Evolutionary conservation across 78 protist species (phyloP).

Genomic region (Cavenderia fasciculata): DNA sequence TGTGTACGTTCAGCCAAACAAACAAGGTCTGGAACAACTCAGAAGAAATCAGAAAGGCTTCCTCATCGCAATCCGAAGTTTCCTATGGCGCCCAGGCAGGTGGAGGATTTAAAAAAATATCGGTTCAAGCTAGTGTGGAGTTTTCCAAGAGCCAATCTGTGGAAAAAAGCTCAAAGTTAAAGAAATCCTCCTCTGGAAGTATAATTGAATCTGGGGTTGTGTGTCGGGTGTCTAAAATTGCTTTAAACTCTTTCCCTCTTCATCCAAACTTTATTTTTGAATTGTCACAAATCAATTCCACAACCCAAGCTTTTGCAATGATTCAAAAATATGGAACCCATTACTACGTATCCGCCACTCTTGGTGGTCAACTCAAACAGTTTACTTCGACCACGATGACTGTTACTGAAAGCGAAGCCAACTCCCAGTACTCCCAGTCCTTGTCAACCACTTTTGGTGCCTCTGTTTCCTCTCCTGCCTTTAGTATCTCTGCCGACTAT

Average conservation of each 20-base stretch:
- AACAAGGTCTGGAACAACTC: not conserved
- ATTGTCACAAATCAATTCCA: not conserved
- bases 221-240: not conserved
- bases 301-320: not conserved
- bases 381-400: no score
- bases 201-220: not conserved
- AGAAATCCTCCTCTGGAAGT: not conserved
- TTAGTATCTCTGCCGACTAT: not conserved
- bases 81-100: not conserved
- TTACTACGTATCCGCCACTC: not conserved
- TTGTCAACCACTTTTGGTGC: no score
- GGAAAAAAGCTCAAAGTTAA: not conserved
- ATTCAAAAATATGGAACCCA: not conserved
- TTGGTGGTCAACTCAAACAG: not conserved
- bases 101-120: not conserved
- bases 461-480: no score
- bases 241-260: not conserved
- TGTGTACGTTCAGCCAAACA: not conserved
- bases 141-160: not conserved
- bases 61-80: not conserved
- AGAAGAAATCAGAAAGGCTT: not conserved
- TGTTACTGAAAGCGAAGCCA: no score
- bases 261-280: not conserved
- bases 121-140: not conserved
- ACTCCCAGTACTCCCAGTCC: no score